Evolutionary conservation across 2,329 filamentous ascomycete genomes (phyloP).

Genomic region (Fusarium compactum): DNA sequence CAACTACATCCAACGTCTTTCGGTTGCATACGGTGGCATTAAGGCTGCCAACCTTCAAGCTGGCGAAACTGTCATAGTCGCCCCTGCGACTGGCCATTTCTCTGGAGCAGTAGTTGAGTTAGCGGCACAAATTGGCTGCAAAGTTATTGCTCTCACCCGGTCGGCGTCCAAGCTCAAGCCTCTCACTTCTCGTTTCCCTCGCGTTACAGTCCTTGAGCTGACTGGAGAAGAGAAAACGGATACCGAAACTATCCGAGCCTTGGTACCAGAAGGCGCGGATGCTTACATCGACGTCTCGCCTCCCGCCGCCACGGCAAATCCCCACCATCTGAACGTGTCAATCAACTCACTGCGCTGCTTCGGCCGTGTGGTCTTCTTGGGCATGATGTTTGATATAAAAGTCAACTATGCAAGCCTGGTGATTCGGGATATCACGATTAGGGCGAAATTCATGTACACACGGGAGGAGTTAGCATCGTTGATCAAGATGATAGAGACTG

Average conservation of each 20-base stretch:
- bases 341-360: background rate
- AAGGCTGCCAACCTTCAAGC: slow-evolving; percentile 4
- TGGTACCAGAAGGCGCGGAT: slow-evolving; percentile 13
- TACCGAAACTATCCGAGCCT: background rate
- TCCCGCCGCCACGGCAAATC: slow-evolving; percentile 10
- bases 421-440: slow-evolving; percentile 24
- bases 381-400: slow-evolving; percentile 24
- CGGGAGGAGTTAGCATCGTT: slow-evolving; percentile 18
- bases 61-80: slow-evolving; percentile 31
- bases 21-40: slow-evolving; percentile 32
- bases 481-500: slow-evolving; percentile 32
- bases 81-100: slow-evolving; percentile 35
- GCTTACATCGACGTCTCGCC: slow-evolving; percentile 38
- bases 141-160: slow-evolving; percentile 33
- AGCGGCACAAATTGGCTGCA: slow-evolving; percentile 33
- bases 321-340: slow-evolving; percentile 20
- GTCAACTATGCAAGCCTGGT: slow-evolving; percentile 30
- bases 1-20: slow-evolving; percentile 33
- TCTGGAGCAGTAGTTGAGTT: slow-evolving; percentile 32
- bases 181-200: slow-evolving; percentile 12
- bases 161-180: slow-evolving; percentile 15
- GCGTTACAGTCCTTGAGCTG: slow-evolving; percentile 11
- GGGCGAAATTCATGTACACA: slow-evolving; percentile 30
- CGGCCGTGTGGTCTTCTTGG: slow-evolving; percentile 13
- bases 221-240: slow-evolving; percentile 26